Evolutionary conservation across 805 yeast genomes (phyloP).

Genomic region (Saccharomycopsis lassenensis): DNA sequence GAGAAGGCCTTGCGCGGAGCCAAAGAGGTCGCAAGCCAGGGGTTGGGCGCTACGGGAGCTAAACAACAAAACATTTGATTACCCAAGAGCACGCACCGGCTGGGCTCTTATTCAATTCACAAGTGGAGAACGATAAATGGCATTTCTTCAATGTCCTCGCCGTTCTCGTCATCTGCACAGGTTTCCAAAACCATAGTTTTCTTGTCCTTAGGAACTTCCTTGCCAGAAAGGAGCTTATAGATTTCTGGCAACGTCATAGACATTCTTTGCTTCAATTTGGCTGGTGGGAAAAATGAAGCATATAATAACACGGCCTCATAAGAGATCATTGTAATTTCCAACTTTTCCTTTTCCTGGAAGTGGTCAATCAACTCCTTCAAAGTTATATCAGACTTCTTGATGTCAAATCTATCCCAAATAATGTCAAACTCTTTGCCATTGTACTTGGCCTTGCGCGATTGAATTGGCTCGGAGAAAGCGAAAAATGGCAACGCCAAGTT

Average conservation of each 20-base stretch:
- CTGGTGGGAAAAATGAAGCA: slow-evolving; percentile 90
- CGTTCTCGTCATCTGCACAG: slow-evolving; percentile 84
- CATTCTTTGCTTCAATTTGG: slow-evolving; percentile 73
- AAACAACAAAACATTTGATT: too few relatives aligned
- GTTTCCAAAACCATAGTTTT: slow-evolving; percentile 78
- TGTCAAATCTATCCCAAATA: slow-evolving; percentile 92
- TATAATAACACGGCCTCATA: slow-evolving; percentile 81
- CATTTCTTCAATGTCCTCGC: slow-evolving; percentile 94
- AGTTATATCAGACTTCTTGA: slow-evolving; percentile 60
- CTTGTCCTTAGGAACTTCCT: slow-evolving; percentile 62
- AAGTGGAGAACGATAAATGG: slow-evolving; percentile 71
- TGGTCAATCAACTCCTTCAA: slow-evolving; percentile 61
- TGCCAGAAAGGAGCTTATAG: slow-evolving; percentile 77
- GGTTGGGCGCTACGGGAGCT: too few relatives aligned
- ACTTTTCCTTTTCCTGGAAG: slow-evolving; percentile 73
- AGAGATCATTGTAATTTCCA: slow-evolving; percentile 84
- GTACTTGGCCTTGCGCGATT: slow-evolving; percentile 72
- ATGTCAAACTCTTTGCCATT: slow-evolving; percentile 70
- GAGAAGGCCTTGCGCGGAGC: slow-evolving; percentile 72
- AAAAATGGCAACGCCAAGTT: slow-evolving; percentile 91
- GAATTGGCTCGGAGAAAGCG: slow-evolving; percentile 94
- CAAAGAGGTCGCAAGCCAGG: slow-evolving; percentile 70
- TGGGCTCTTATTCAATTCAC: too few relatives aligned
- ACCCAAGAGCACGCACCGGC: too few relatives aligned
- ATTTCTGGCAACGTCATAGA: slow-evolving; percentile 57